Conservation (phyloP, 1,284 basidiomycete genomes). For the Rhizoctonia solani region DNA sequence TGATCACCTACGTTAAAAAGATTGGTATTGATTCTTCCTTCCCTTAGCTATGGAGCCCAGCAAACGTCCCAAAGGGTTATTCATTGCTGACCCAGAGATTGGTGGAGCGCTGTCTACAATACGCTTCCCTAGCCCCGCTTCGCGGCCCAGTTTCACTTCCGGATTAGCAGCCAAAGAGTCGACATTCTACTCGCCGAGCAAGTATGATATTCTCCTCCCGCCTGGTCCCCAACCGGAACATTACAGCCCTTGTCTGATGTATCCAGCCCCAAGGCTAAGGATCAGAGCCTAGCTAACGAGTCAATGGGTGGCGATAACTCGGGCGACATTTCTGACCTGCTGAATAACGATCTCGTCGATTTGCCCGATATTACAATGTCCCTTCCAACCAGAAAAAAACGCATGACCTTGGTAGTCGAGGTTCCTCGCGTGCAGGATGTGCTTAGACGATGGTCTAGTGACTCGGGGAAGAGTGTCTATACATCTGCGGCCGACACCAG, state of each 20-base stretch:
- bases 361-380: conserved; percentile 26
- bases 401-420: conserved; percentile 27
- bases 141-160: background rate
- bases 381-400: conserved; percentile 23
- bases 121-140: conserved; percentile 1
- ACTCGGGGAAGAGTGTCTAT: background rate
- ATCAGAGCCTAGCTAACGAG: background rate
- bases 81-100: conserved; percentile 19
- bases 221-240: conserved; percentile 19
- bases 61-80: conserved; percentile 20
- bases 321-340: conserved; percentile 1
- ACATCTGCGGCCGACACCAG: background rate
- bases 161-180: conserved; percentile 10
- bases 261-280: background rate
- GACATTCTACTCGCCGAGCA: conserved; percentile 9
- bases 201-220: conserved; percentile 22
- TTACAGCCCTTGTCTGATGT: background rate
- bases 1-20: background rate
- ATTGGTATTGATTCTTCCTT: background rate
- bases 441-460: conserved; percentile 25
- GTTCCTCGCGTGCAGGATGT: conserved; percentile 14
- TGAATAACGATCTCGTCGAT: conserved; percentile 12
- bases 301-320: background rate
- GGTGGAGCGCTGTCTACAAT: conserved; percentile 9
- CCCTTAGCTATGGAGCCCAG: conserved; percentile 5